Conservation (phyloP, 2,329 filamentous ascomycete species). For the Aspergillus neotritici region DNA sequence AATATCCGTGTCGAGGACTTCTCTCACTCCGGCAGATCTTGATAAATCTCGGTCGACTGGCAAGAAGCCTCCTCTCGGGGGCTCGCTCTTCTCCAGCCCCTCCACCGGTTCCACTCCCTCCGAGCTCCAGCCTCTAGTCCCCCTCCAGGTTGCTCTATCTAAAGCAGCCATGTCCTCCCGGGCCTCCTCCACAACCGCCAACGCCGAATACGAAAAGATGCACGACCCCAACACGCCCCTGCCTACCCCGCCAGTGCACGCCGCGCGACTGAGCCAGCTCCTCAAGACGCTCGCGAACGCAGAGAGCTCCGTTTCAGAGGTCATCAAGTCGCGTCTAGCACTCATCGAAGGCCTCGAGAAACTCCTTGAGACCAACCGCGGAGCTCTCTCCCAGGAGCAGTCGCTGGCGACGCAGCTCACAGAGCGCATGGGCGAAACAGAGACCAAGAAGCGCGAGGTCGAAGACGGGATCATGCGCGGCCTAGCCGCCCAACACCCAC, state of each 20-base stretch:
- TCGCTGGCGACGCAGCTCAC: slow-evolving; percentile 58
- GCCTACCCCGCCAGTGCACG: slow-evolving; percentile 83
- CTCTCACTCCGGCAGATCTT: slow-evolving; percentile 41
- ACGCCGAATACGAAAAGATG: slow-evolving; percentile 77
- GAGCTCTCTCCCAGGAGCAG: slow-evolving; percentile 65
- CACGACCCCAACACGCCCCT: slow-evolving; percentile 62
- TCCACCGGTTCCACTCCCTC: slow-evolving; percentile 56
- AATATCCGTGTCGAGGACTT: neutral
- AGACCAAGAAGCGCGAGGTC: slow-evolving; percentile 80
- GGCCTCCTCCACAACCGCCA: slow-evolving; percentile 63
- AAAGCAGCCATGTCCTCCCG: slow-evolving; percentile 67
- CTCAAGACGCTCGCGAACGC: slow-evolving; percentile 83
- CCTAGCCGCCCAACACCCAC: slow-evolving; percentile 57
- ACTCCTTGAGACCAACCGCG: slow-evolving; percentile 67
- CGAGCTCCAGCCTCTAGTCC: slow-evolving; percentile 70
- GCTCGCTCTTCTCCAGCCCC: slow-evolving; percentile 63
- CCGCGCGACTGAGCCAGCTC: slow-evolving; percentile 81
- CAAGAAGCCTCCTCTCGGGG: slow-evolving; percentile 55
- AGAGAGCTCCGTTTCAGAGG: slow-evolving; percentile 81
- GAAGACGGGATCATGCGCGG: slow-evolving; percentile 88
- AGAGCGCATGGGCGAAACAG: slow-evolving; percentile 52
- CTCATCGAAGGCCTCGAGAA: slow-evolving; percentile 78
- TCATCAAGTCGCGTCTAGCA: slow-evolving; percentile 74
- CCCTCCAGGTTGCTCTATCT: slow-evolving; percentile 65
- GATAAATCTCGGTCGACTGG: slow-evolving; percentile 50